Conservation (phyloP, 768 basidiomycete species). For the Russula sp. region DNA sequence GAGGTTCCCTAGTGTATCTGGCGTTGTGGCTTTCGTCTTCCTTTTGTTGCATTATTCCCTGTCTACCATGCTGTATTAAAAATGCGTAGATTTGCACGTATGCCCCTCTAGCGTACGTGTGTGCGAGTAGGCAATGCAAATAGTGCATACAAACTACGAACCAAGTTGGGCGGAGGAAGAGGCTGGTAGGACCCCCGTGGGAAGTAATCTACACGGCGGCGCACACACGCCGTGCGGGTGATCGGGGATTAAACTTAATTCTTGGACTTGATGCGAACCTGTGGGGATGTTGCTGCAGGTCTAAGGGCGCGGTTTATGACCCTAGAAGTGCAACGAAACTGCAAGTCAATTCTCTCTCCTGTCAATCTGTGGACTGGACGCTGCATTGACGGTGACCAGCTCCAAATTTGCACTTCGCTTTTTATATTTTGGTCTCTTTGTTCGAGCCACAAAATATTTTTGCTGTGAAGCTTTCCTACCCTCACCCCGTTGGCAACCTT, state of each 20-base stretch:
- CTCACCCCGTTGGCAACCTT: too few species aligned
- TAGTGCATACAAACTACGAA: too few species aligned
- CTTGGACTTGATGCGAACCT: not conserved
- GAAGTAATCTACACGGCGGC: not conserved
- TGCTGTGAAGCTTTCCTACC: too few species aligned
- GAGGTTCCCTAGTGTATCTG: not conserved
- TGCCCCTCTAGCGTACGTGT: not conserved
- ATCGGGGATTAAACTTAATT: not conserved
- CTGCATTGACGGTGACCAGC: not conserved
- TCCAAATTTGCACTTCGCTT: too few species aligned
- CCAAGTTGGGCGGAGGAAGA: not conserved
- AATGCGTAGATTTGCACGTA: slow-evolving; percentile 1
- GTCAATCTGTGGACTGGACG: not conserved
- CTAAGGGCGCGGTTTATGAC: not conserved
- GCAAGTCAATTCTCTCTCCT: not conserved
- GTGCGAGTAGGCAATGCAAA: not conserved
- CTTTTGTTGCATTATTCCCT: slow-evolving; percentile 22
- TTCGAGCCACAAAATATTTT: too few species aligned
- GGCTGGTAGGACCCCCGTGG: too few species aligned
- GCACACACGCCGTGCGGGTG: not conserved
- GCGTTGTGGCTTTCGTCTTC: not conserved
- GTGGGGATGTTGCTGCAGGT: not conserved
- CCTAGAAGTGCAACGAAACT: not conserved
- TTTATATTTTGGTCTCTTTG: too few species aligned
- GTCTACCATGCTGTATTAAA: slow-evolving; percentile 19